Conservation (phyloP, 2,329 filamentous ascomycete genomes). For the Trichoderma endophyticum region DNA sequence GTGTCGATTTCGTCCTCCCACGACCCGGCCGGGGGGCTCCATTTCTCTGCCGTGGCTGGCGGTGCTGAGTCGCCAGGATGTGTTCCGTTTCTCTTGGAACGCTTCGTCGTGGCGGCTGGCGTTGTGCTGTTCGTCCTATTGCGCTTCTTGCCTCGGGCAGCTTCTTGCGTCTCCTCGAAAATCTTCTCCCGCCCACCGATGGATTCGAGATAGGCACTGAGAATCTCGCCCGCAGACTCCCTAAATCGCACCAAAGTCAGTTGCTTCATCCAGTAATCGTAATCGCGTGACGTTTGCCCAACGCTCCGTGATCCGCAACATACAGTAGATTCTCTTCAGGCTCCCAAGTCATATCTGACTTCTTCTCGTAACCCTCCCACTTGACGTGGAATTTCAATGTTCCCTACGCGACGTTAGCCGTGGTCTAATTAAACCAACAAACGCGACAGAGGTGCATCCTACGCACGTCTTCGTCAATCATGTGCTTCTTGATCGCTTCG, state of each 20-base stretch:
- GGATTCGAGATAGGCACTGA: constrained; percentile 60
- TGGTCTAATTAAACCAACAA: neutral
- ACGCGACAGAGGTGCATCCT: neutral
- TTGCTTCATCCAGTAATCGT: neutral
- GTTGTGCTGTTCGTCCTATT: constrained; percentile 44
- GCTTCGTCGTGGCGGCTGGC: constrained; percentile 41
- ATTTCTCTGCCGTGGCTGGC: constrained; percentile 47
- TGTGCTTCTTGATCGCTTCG: constrained; percentile 68
- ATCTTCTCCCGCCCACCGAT: constrained; percentile 63
- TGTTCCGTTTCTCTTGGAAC: constrained; percentile 45
- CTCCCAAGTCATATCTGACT: constrained; percentile 74
- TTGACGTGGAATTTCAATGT: constrained; percentile 66
- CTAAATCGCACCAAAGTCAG: constrained; percentile 24
- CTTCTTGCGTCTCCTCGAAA: constrained; percentile 49
- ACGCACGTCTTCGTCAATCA: constrained; percentile 54
- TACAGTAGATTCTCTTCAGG: constrained; percentile 60
- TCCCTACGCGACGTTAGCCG: constrained; percentile 37
- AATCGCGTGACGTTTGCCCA: neutral
- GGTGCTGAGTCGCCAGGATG: constrained; percentile 50
- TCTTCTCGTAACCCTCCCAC: constrained; percentile 74
- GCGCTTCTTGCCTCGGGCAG: constrained; percentile 56
- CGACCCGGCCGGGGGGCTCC: constrained; percentile 66
- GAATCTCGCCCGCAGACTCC: constrained; percentile 56
- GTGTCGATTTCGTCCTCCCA: constrained; percentile 73
- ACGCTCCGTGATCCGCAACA: neutral